Base-by-base conservation (phyloP, 441 rosid genomes). In the Adansonia gregorii region DNA sequence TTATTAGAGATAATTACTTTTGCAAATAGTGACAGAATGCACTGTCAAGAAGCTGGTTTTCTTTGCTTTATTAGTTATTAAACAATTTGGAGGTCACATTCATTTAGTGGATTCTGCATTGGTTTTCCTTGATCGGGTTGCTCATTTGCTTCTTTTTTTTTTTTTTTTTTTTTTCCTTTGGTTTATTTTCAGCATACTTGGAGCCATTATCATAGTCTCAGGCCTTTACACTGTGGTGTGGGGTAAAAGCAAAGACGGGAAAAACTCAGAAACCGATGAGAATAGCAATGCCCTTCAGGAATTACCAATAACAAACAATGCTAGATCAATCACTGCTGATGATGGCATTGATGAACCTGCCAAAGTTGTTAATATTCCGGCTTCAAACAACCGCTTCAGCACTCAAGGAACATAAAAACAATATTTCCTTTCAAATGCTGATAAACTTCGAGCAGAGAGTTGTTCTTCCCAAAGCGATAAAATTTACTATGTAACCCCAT, bases 181-280 rank as follows among this genome's bases (percentile, higher is more conserved):
- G 20, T 1, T 54, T 52, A 56, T 35, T 80, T 74, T 43, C 88
- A 95, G 98, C 87, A 78, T 95, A 79, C 83, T 94, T 58, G 99
- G 99, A 78, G 93, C 98, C 2, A 20, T 92, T 48, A 14, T 91
- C 82, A 90, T 95, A 70, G 97, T 94, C 43, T 27, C 85, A 52
- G 99, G 98, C 0, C 92, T 93, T 7, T 95, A 95, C 88, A 84
- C 89, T 0, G 98, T 95, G 67, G 97, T 90, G 54, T 93, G 97
- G 99, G 99, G 97, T 0, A 95, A 95, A 82, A 87, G 93, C 87
- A 95, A 92, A 83, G 98, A 95, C 46, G 22, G 0, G 39, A 27
- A 4, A 20, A 22, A 4, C 59, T 48, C 86, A 54, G 58, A 60
- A 45, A n/a, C 69, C 52, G 79, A 78, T 20, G 85, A 83, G 76